Conservation (phyloP, 768 basidiomycete species). For the Tephrocybe rancida region DNA sequence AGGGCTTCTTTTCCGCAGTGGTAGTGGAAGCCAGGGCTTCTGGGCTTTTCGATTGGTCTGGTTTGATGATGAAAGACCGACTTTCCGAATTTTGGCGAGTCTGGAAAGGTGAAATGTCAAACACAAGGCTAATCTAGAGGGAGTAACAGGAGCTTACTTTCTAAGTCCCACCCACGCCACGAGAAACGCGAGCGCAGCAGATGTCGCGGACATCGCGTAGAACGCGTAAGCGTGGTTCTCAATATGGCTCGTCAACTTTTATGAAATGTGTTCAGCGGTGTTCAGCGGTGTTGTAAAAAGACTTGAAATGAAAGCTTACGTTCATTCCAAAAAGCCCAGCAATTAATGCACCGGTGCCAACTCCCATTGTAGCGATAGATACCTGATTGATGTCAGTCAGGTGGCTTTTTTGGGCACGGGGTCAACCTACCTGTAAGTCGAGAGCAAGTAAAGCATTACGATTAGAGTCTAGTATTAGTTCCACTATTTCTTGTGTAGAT, state of each 20-base stretch:
- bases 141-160: conserved; percentile 38
- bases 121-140: conserved; percentile 9
- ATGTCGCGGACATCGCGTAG: conserved; percentile 59
- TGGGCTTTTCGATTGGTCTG: conserved; percentile 25
- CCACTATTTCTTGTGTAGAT: conserved; percentile 97
- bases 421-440: conserved; percentile 72
- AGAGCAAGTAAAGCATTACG: conserved; percentile 90
- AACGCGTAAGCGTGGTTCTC: conserved; percentile 80
- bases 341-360: conserved; percentile 87
- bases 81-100: conserved; percentile 47
- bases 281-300: conserved; percentile 8
- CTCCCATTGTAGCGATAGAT: conserved; percentile 92
- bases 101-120: conserved; percentile 22
- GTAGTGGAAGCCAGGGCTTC: conserved; percentile 49
- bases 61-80: conserved; percentile 45
- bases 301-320: conserved; percentile 46
- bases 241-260: conserved; percentile 71
- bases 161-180: conserved; percentile 71
- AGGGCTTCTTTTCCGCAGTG: conserved; percentile 40
- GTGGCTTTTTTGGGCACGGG: conserved; percentile 4
- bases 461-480: conserved; percentile 94
- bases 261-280: conserved; percentile 9
- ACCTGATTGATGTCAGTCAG: conserved; percentile 47
- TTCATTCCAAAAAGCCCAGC: conserved; percentile 98
- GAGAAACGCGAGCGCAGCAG: conserved; percentile 58